Evolutionary conservation across 768 basidiomycete species (phyloP).

Genomic region (Boletus edulis): DNA sequence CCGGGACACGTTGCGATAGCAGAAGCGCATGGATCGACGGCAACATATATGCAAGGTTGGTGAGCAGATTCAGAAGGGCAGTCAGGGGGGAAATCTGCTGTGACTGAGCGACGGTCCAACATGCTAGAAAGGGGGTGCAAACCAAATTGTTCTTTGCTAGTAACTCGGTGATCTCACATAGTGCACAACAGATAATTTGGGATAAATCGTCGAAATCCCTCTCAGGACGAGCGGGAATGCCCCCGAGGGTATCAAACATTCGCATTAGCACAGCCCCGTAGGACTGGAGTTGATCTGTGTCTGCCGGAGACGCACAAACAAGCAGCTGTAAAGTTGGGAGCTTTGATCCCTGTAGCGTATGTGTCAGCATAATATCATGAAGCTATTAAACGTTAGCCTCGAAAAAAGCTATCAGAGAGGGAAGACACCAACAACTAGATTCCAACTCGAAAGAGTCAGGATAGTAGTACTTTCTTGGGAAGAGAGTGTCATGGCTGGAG

Average conservation of each 20-base stretch:
- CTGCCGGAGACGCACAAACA: slow-evolving; percentile 35
- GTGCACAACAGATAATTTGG: slow-evolving; percentile 32
- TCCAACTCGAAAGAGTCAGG: slow-evolving; percentile 49
- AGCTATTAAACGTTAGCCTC: slow-evolving; percentile 39
- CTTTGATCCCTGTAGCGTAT: slow-evolving; percentile 39
- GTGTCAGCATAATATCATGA: slow-evolving; percentile 58
- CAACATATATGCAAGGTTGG: slow-evolving; percentile 43
- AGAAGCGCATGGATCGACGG: slow-evolving; percentile 45
- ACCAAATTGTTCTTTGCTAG: slow-evolving; percentile 42
- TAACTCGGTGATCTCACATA: slow-evolving; percentile 39
- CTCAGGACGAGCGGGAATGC: slow-evolving; percentile 18
- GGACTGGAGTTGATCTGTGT: slow-evolving; percentile 22
- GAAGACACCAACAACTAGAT: slow-evolving; percentile 46
- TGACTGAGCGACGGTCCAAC: slow-evolving; percentile 6
- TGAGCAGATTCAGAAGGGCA: slow-evolving; percentile 53
- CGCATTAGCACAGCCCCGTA: slow-evolving; percentile 45
- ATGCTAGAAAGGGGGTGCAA: slow-evolving; percentile 18
- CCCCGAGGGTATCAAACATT: slow-evolving; percentile 31
- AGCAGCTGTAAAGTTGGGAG: slow-evolving; percentile 54
- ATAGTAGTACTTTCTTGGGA: slow-evolving; percentile 33
- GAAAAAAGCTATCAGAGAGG: background rate
- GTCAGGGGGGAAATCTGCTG: slow-evolving; percentile 45
- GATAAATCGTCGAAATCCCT: slow-evolving; percentile 19
- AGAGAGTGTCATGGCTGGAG: slow-evolving; percentile 6
- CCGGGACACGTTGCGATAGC: slow-evolving; percentile 29